These are phyloP conservation scores for Candida sp. DNA, from an alignment of 1,139 yeast genomes.

Conservation along the genomic window DNA sequence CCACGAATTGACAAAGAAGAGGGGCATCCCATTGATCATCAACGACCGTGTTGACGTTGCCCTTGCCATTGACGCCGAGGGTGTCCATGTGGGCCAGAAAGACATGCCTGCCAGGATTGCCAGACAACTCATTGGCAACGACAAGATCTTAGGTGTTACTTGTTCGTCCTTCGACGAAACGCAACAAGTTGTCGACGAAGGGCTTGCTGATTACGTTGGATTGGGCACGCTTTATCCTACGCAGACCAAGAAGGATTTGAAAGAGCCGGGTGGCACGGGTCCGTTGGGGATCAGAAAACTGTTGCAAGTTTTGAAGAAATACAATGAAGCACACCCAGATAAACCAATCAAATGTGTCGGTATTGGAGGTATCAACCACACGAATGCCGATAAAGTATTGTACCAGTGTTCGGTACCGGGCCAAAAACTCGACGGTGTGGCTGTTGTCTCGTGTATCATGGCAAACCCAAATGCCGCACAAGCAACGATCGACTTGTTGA, in stretches of 20 bases:
- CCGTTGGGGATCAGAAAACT: slow-evolving; percentile 66
- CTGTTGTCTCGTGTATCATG: slow-evolving; percentile 89
- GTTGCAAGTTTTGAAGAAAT: slow-evolving; percentile 49
- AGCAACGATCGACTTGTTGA: slow-evolving; percentile 48
- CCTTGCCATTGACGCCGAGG: slow-evolving; percentile 88
- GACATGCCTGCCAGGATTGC: slow-evolving; percentile 76
- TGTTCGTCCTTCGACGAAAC: slow-evolving; percentile 67
- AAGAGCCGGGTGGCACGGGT: slow-evolving; percentile 56
- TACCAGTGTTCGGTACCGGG: slow-evolving; percentile 52
- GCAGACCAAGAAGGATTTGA: slow-evolving; percentile 60
- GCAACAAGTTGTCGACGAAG: slow-evolving; percentile 53
- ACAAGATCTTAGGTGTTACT: slow-evolving; percentile 82
- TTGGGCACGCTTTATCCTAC: slow-evolving; percentile 86
- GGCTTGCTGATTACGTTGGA: slow-evolving; percentile 80
- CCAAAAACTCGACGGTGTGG: slow-evolving; percentile 72
- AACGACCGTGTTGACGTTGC: slow-evolving; percentile 93
- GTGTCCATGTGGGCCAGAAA: slow-evolving; percentile 94
- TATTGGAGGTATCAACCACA: slow-evolving; percentile 84
- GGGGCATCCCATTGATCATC: slow-evolving; percentile 78
- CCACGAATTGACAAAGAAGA: slow-evolving; percentile 61
- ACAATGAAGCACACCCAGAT: slow-evolving; percentile 20
- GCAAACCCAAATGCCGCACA: slow-evolving; percentile 60
- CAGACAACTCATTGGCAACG: slow-evolving; percentile 67
- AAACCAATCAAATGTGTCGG: slow-evolving; percentile 63
- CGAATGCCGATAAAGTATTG: slow-evolving; percentile 62